Percentiles rank a stretch among this genome's conserved stretches.
These are phyloP conservation scores for Acacia confusa DNA, from an alignment of 306 rosid species.

Conservation along the genomic window DNA sequence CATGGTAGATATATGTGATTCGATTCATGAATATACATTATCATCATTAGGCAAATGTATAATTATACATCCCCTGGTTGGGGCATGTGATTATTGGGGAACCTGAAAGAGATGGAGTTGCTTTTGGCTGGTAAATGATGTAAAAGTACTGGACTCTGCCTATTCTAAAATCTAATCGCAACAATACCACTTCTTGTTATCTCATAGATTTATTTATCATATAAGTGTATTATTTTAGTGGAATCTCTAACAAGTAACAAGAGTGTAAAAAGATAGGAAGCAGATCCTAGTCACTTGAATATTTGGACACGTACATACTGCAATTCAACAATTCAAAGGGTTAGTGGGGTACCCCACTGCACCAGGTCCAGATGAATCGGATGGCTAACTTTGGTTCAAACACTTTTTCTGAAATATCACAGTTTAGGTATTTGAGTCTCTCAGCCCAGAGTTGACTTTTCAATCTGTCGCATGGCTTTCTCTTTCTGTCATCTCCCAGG, in stretches of 20 bases:
- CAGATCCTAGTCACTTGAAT: background rate
- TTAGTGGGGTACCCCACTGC: background rate
- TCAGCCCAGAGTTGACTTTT: background rate
- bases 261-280: background rate
- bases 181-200: background rate
- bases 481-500: constrained; percentile 51
- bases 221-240: background rate
- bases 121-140: background rate
- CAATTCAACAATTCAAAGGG: background rate
- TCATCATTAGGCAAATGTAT: background rate
- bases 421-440: background rate
- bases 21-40: constrained; percentile 14
- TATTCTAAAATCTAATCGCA: background rate
- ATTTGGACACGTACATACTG: background rate
- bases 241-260: background rate
- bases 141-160: background rate
- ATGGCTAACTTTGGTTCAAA: background rate
- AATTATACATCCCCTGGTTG: background rate
- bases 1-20: background rate
- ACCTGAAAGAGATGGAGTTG: background rate
- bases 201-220: background rate
- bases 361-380: background rate
- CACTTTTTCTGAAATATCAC: background rate
- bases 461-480: background rate
- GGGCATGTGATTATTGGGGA: background rate